Percentiles rank a stretch among this genome's conserved stretches.
Conservation (phyloP, 2,329 filamentous ascomycete genomes). For the Epichloe gansuensis region DNA sequence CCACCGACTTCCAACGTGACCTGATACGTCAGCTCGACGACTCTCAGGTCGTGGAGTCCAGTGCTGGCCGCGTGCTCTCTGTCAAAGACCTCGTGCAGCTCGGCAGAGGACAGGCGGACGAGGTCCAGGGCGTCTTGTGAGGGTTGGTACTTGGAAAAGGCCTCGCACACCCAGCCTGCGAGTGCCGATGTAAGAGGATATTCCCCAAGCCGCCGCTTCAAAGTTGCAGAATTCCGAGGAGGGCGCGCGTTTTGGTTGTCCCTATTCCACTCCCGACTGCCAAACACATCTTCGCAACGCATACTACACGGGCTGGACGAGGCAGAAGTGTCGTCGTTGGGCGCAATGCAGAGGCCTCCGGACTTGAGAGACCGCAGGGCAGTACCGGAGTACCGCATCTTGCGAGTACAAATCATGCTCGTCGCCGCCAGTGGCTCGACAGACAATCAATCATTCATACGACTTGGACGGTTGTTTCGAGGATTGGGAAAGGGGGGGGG, state of each 20-base stretch:
- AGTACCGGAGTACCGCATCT: not conserved
- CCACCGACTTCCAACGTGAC: conserved; percentile 2
- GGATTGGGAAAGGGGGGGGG: no score
- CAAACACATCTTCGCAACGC: not conserved
- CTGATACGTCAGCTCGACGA: conserved; percentile 3
- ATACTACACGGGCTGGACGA: no score
- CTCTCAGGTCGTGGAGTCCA: conserved; percentile 2
- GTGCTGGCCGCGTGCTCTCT: not conserved
- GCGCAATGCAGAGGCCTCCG: no score
- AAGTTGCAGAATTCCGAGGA: not conserved
- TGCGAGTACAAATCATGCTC: not conserved
- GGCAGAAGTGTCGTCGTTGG: not conserved
- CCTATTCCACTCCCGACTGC: not conserved
- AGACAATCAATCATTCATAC: no score
- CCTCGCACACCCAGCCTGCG: not conserved
- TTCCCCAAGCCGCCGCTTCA: not conserved
- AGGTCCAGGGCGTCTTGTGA: not conserved
- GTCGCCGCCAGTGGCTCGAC: not conserved
- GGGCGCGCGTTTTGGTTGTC: not conserved
- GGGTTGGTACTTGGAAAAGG: not conserved
- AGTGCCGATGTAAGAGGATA: conserved; percentile 4
- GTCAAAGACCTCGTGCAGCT: conserved; percentile 1
- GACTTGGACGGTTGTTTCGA: no score
- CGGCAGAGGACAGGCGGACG: not conserved
- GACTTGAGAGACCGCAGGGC: not conserved